Conservation (phyloP, 495 filamentous ascomycete species). For the Cercophora samala region DNA sequence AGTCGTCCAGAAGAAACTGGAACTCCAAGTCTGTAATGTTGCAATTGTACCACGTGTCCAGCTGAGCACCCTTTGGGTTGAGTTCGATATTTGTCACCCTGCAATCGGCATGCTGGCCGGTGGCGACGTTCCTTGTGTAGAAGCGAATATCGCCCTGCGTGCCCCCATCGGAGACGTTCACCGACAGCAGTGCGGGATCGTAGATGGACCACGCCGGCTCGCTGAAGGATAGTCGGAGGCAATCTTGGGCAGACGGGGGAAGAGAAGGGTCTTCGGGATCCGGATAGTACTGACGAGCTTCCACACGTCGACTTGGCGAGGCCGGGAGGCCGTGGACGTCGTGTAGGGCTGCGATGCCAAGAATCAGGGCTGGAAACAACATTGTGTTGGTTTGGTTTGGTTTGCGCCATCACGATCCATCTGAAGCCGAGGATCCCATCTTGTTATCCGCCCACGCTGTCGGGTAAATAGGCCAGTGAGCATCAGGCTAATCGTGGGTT, state of each 20-base stretch:
- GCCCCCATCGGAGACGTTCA: slow-evolving; percentile 26
- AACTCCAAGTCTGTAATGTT: slow-evolving; percentile 23
- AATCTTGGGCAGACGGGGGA: slow-evolving; percentile 16
- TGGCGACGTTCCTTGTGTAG: slow-evolving; percentile 24
- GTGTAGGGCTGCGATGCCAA: slow-evolving; percentile 1
- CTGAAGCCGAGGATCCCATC: neutral
- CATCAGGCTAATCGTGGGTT: neutral
- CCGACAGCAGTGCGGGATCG: slow-evolving; percentile 19
- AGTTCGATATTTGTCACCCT: slow-evolving; percentile 25
- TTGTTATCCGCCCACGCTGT: neutral
- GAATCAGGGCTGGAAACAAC: slow-evolving; percentile 1
- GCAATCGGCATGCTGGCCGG: slow-evolving; percentile 21
- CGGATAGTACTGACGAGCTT: slow-evolving; percentile 19
- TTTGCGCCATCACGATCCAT: neutral
- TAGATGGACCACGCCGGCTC: slow-evolving; percentile 23
- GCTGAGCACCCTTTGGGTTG: slow-evolving; percentile 10
- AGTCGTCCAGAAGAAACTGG: slow-evolving; percentile 20
- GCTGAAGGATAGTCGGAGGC: slow-evolving; percentile 24
- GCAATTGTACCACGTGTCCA: slow-evolving; percentile 26
- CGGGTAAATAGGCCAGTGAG: neutral
- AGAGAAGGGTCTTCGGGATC: slow-evolving; percentile 10
- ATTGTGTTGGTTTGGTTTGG: neutral
- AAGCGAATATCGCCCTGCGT: slow-evolving; percentile 29
- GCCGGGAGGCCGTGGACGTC: slow-evolving; percentile 16
- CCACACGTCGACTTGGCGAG: slow-evolving; percentile 13